phyloP scores from a whole-genome alignment of 2,329 filamentous ascomycete species.

The Colletotrichum graminicola region DNA sequence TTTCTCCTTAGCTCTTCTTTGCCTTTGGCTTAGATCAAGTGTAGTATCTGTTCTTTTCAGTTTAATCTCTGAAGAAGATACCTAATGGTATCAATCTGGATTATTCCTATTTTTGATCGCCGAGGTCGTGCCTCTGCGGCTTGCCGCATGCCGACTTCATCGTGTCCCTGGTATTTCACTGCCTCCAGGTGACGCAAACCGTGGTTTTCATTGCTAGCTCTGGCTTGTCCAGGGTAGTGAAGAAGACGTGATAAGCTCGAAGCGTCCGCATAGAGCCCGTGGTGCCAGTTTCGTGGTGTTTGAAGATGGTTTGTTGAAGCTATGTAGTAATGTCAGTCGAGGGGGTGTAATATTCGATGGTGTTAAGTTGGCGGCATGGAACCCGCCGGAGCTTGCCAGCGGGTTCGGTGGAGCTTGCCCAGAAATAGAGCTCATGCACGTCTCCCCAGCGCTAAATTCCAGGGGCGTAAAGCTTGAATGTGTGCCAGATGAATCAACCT shows the following conservation, averaged over 20 bases:
- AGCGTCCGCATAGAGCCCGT: not conserved
- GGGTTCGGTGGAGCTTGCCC: constrained; percentile 23
- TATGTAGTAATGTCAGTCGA: not conserved
- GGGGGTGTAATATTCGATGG: not conserved
- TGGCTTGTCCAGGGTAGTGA: constrained; percentile 65
- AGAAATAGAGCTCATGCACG: constrained; percentile 16
- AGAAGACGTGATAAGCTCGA: constrained; percentile 56
- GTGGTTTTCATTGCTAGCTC: constrained; percentile 67
- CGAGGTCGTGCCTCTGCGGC: constrained; percentile 67
- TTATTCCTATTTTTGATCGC: constrained; percentile 78
- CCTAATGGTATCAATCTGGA: constrained; percentile 73
- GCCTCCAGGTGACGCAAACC: constrained; percentile 74
- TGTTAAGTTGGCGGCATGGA: constrained; percentile 9
- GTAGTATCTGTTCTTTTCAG: constrained; percentile 87
- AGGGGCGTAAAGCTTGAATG: constrained; percentile 22
- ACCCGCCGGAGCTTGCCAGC: constrained; percentile 19
- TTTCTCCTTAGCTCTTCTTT: constrained; percentile 56
- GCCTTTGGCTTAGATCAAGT: constrained; percentile 73
- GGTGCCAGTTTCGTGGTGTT: not conserved
- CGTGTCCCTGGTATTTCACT: constrained; percentile 81
- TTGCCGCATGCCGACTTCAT: constrained; percentile 73
- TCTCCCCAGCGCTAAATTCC: constrained; percentile 26
- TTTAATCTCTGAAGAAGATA: constrained; percentile 84
- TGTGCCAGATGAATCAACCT: constrained; percentile 4
- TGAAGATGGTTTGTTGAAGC: not conserved